Conservation (phyloP, 2,329 filamentous ascomycete species). For the Colletotrichum sp. region DNA sequence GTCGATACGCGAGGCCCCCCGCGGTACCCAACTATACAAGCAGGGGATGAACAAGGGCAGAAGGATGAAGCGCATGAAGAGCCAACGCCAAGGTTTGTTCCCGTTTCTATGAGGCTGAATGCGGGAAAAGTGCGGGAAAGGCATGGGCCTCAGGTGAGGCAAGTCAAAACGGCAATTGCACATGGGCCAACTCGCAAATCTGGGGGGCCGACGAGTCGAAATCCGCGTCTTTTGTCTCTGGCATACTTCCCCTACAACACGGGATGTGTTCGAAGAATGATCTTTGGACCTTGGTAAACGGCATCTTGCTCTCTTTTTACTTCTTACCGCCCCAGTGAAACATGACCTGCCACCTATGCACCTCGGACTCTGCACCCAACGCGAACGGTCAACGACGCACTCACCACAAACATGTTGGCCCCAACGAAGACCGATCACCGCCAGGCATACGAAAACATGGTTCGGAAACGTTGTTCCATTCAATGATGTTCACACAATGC, state of each 20-base stretch:
- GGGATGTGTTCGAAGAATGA: background rate
- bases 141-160: background rate
- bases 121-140: background rate
- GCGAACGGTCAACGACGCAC: background rate
- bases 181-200: background rate
- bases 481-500: slow-evolving; percentile 1
- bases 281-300: background rate
- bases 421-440: background rate
- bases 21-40: background rate
- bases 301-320: background rate
- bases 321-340: background rate
- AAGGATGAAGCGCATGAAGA: background rate
- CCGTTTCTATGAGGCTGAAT: background rate
- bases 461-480: background rate
- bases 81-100: background rate
- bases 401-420: background rate
- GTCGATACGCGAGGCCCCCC: background rate
- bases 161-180: background rate
- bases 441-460: background rate
- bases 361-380: background rate
- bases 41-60: background rate
- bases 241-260: background rate
- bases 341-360: background rate
- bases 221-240: background rate
- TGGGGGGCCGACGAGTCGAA: background rate